A percentile compares a stretch with the other conserved stretches of the same genome.
phyloP scores from a whole-genome alignment of 1,284 basidiomycete species.

The Agroathelia rolfsii region DNA sequence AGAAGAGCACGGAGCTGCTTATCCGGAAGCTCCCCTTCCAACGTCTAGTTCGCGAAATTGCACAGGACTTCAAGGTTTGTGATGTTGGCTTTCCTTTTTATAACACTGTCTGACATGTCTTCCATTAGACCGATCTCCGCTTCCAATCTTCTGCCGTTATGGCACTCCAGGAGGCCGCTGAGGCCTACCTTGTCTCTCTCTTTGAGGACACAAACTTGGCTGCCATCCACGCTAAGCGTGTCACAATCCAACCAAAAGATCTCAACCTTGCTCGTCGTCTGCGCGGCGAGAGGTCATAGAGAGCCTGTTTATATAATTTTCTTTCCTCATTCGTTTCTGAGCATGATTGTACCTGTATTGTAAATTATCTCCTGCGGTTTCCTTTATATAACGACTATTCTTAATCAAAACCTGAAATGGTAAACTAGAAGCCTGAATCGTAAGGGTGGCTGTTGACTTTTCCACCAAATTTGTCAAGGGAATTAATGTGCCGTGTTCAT shows the following conservation, averaged over 20 bases:
- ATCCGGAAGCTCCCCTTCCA: slow-evolving; percentile 74
- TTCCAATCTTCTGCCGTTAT: slow-evolving; percentile 76
- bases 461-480: no score
- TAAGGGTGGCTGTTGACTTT: no score
- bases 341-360: no score
- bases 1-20: slow-evolving; percentile 71
- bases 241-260: slow-evolving; percentile 65
- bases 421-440: no score
- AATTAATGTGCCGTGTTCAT: no score
- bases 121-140: slow-evolving; percentile 59
- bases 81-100: slow-evolving; percentile 13
- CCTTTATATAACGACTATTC: no score
- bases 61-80: slow-evolving; percentile 60
- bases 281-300: slow-evolving; percentile 61
- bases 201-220: slow-evolving; percentile 63
- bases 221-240: slow-evolving; percentile 64
- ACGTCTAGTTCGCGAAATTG: slow-evolving; percentile 65
- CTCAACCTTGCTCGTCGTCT: slow-evolving; percentile 62
- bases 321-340: no score
- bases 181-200: slow-evolving; percentile 72
- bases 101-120: slow-evolving; percentile 3
- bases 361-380: no score
- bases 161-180: slow-evolving; percentile 72
- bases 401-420: no score
- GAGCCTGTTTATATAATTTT: no score